Percentiles rank a stretch among this genome's conserved stretches.
phyloP scores from a whole-genome alignment of 345 rosid genomes.

The Erysimum cheiranthoides region DNA sequence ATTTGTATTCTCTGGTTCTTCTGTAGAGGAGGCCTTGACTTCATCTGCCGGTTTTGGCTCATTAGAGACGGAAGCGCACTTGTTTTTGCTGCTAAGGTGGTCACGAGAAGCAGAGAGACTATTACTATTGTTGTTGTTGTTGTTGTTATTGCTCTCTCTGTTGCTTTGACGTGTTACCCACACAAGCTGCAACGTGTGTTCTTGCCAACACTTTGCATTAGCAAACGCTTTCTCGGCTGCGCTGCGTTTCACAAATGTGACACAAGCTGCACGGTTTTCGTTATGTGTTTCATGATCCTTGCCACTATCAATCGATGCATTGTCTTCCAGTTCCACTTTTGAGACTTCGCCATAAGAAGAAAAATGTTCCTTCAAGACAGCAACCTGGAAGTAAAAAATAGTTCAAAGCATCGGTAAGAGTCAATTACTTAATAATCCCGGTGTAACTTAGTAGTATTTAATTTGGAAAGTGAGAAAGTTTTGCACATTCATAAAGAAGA shows the following conservation, averaged over 20 bases:
- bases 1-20: constrained; percentile 42
- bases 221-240: constrained; percentile 86
- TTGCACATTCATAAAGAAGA: constrained; percentile 24
- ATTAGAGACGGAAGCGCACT: constrained; percentile 34
- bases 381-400: constrained; percentile 53
- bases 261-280: constrained; percentile 53
- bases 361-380: constrained; percentile 75
- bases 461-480: not conserved
- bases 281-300: constrained; percentile 48
- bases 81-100: constrained; percentile 45
- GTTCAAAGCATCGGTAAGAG: constrained; percentile 27
- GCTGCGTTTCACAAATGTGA: constrained; percentile 63
- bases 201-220: constrained; percentile 84
- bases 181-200: constrained; percentile 64
- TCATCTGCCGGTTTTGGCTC: constrained; percentile 36
- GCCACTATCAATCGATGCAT: constrained; percentile 46
- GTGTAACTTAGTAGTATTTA: not conserved
- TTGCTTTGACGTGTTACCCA: constrained; percentile 62
- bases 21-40: constrained; percentile 39
- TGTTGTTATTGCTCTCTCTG: constrained; percentile 34
- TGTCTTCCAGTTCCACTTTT: constrained; percentile 70
- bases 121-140: not conserved
- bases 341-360: constrained; percentile 73
- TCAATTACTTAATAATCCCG: not conserved
- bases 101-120: constrained; percentile 44